Percentiles rank a stretch among this genome's conserved stretches.
Evolutionary conservation across 2,329 filamentous ascomycete genomes (phyloP).

Genomic region (Talaromyces atroroseus): DNA sequence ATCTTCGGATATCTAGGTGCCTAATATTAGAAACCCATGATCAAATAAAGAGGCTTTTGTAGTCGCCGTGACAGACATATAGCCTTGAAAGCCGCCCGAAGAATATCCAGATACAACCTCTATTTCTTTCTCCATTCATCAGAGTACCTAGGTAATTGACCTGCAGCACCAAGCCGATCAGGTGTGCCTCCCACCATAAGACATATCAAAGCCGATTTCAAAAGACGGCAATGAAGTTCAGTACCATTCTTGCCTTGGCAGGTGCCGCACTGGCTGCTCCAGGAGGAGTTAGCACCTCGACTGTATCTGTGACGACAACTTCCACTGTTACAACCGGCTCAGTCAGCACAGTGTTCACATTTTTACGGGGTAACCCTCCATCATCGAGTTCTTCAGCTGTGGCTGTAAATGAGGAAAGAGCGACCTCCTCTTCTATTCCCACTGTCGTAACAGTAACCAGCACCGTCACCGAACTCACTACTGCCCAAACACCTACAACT

Average conservation of each 20-base stretch:
- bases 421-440: background rate
- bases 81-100: background rate
- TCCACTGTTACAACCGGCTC: conserved; percentile 3
- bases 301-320: conserved; percentile 1
- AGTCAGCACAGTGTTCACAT: conserved; percentile 7
- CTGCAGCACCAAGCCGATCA: background rate
- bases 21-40: background rate
- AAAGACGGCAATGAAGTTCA: background rate
- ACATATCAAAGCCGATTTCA: background rate
- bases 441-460: background rate
- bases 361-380: conserved; percentile 9
- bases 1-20: background rate
- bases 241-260: background rate
- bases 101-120: background rate
- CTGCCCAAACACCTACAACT: background rate
- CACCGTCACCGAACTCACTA: conserved; percentile 5
- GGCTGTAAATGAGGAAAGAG: background rate
- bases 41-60: background rate
- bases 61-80: background rate
- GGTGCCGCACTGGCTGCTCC: conserved; percentile 1
- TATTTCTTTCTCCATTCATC: background rate
- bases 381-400: background rate
- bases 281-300: background rate
- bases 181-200: background rate
- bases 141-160: background rate